These are phyloP conservation scores for Secale cereale DNA, from an alignment of 176 grass and related monocot genomes.

Conservation along the genomic window DNA sequence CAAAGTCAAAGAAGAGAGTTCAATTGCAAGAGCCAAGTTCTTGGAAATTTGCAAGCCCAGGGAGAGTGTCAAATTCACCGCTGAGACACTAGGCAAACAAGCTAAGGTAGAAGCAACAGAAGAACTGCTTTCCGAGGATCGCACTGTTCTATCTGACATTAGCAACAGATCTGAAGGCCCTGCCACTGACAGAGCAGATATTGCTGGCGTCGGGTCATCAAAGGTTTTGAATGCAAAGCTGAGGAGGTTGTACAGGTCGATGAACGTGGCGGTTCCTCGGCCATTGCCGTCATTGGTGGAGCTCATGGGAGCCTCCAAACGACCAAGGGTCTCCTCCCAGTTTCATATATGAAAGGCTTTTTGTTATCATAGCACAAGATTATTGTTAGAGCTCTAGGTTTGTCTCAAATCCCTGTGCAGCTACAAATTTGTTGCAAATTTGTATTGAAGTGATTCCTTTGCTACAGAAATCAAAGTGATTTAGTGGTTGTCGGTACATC, in stretches of 20 bases:
- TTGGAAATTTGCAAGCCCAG: not conserved
- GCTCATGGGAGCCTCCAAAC: constrained; percentile 51
- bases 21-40: not conserved
- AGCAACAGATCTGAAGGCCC: not conserved
- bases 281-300: constrained; percentile 63
- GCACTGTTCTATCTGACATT: not conserved
- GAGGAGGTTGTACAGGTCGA: constrained; percentile 60
- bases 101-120: not conserved
- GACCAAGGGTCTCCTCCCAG: constrained; percentile 38
- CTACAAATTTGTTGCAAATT: not conserved
- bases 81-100: not conserved
- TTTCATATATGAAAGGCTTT: not conserved
- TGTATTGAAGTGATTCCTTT: not conserved
- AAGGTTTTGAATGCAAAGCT: constrained; percentile 42
- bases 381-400: not conserved
- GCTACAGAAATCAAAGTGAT: too few species aligned
- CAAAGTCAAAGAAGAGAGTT: not conserved
- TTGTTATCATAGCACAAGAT: not conserved
- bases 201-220: constrained; percentile 4
- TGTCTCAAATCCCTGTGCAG: not conserved
- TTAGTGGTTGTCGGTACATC: not conserved
- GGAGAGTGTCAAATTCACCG: not conserved
- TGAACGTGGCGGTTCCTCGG: constrained; percentile 55
- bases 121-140: not conserved
- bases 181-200: not conserved